Base-by-base conservation (phyloP, 1,139 yeast genomes). In the Sugiyamaella xylanicola region DNA sequence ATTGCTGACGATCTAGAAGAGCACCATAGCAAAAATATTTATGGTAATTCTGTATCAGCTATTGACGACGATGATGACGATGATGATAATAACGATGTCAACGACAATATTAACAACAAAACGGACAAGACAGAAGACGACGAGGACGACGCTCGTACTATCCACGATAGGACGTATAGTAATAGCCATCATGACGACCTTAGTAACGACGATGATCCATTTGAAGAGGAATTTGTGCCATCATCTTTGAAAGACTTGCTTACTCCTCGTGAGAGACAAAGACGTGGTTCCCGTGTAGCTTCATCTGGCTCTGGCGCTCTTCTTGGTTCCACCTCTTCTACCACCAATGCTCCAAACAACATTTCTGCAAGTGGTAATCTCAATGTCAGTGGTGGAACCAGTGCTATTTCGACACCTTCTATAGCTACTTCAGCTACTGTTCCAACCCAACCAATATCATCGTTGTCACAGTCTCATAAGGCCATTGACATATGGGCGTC, bases 161-260 rank as follows among this genome's bases (percentile, higher is more conserved):
- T 48, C 25, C 27, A 48, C 25, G 45, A 20, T 27, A 46, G 50
- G 15, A 46, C 42, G 8, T 20, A 20, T 22, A 41, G 45, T 19
- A 32, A 46, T 25, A 36, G 36, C 15, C 36, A 40, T 5, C 15
- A 37, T 39, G 25, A 19, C 15, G 27, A 32, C 15, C 15, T 77
- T 0, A 67, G 74, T 5, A 62, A 62, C 11, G 87, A 84, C 57
- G 91, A 71, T 37, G 66, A 59, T 20, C 63, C 66, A 11, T 80
- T 76, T 63, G 86, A 79, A 58, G 91, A 87, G 61, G 95, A 87
- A 65, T 86, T 82, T 64, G 88, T 89, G 1, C 96, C 96, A 1
- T 84, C 85, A 1, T 80, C 90, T 21, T 73, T 89, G 44, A 80
- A 84, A 17, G 95, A 87, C 63, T 74, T 87, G 53, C 73, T 89